Evolutionary conservation across 306 rosid genomes (phyloP).

Genomic region (Quercus robur): DNA sequence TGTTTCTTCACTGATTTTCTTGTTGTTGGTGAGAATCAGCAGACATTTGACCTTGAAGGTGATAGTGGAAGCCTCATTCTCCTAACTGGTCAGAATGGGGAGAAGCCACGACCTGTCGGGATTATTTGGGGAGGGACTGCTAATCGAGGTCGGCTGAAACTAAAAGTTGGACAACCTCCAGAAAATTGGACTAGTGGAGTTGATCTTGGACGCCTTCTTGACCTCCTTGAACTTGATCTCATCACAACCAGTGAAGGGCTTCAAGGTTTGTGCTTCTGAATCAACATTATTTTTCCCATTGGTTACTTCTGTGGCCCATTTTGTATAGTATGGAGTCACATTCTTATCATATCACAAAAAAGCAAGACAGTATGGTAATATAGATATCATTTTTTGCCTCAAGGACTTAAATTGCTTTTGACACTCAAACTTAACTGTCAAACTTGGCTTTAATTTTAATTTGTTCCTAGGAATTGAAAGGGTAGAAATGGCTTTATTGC

Average conservation of each 20-base stretch:
- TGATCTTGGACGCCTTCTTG: conserved; percentile 96
- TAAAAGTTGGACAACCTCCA: conserved; percentile 85
- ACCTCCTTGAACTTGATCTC: conserved; percentile 93
- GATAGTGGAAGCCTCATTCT: conserved; percentile 99
- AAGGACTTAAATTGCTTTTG: background rate
- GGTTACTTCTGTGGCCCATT: background rate
- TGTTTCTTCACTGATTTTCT: conserved; percentile 99
- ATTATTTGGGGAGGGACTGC: conserved; percentile 99
- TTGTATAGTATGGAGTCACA: background rate
- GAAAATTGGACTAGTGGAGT: conserved; percentile 99
- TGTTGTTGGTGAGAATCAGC: conserved; percentile 96
- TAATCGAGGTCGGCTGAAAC: conserved; percentile 88
- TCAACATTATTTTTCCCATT: conserved; percentile 8
- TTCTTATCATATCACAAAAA: background rate
- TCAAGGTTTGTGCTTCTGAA: conserved; percentile 66
- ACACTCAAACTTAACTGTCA: background rate
- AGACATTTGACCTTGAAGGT: conserved; percentile 98
- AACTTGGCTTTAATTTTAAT: background rate
- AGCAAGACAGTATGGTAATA: background rate
- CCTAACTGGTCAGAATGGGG: conserved; percentile 67
- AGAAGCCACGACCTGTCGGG: conserved; percentile 87
- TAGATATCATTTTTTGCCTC: background rate
- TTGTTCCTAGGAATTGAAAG: background rate
- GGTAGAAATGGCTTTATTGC: background rate
- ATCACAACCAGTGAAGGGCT: conserved; percentile 72